These are phyloP conservation scores for Zasmidium cellare DNA, from an alignment of 2,329 filamentous ascomycete species.

Conservation along the genomic window DNA sequence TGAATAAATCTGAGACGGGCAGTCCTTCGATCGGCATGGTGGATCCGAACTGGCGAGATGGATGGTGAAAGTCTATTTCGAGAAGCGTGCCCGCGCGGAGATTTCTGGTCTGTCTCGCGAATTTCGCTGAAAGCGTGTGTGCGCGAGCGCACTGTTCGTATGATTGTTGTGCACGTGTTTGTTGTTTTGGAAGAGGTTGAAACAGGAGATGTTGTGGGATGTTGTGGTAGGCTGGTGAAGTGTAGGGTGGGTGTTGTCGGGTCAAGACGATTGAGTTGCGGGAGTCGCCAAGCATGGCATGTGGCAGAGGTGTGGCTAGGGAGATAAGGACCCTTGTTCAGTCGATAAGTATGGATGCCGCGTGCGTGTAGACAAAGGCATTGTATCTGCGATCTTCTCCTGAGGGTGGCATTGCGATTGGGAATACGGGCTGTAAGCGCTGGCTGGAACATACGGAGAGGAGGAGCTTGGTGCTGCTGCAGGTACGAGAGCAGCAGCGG, in stretches of 20 bases:
- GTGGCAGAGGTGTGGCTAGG: background rate
- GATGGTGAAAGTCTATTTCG: background rate
- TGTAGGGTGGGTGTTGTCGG: no score
- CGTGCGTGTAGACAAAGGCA: background rate
- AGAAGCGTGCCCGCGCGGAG: background rate
- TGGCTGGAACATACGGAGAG: no score
- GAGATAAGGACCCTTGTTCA: no score
- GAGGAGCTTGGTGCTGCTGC: background rate
- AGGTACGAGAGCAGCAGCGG: background rate
- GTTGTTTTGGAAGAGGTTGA: no score
- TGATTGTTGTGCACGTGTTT: background rate
- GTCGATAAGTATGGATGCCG: background rate
- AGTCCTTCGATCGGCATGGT: background rate
- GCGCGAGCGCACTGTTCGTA: background rate
- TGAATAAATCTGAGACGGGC: background rate
- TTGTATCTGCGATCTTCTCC: background rate
- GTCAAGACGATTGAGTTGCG: background rate
- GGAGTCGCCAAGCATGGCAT: background rate
- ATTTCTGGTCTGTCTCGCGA: background rate
- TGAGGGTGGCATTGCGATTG: background rate
- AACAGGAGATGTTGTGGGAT: no score
- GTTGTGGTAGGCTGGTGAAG: no score
- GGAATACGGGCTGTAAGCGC: background rate
- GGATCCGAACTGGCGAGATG: background rate
- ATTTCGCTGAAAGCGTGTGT: no score